Percentiles rank a stretch among this genome's conserved stretches.
These are phyloP conservation scores for Alternaria conjuncta DNA, from an alignment of 2,329 filamentous ascomycete genomes.

Conservation along the genomic window DNA sequence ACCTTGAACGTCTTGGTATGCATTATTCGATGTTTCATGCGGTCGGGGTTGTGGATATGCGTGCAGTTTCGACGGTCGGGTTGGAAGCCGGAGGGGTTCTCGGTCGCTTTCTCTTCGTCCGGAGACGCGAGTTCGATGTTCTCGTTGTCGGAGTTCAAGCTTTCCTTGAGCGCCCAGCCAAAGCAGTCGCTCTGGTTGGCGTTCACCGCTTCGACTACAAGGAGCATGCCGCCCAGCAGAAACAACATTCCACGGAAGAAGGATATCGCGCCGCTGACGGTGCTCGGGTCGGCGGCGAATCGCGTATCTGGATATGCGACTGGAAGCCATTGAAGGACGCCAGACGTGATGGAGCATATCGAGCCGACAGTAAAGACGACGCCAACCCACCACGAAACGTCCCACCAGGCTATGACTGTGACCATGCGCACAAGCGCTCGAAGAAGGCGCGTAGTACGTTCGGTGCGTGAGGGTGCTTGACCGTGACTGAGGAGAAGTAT, in stretches of 20 bases:
- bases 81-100: not conserved
- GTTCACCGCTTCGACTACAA: not conserved
- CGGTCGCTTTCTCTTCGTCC: not conserved
- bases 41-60: not conserved
- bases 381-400: not conserved
- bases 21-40: not conserved
- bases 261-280: not conserved
- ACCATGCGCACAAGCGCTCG: not conserved
- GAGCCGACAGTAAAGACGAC: not conserved
- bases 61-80: not conserved
- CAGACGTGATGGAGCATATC: not conserved
- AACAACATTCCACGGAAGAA: not conserved
- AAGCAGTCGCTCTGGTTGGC: constrained; percentile 1
- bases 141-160: not conserved
- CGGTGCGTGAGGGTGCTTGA: not conserved
- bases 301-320: not conserved
- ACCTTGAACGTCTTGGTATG: not conserved
- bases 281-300: not conserved
- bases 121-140: not conserved
- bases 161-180: constrained; percentile 1
- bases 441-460: not conserved
- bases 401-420: not conserved
- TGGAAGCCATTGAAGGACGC: not conserved
- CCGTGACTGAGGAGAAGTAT: not conserved
- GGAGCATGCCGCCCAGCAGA: not conserved